A percentile compares a stretch with the other conserved stretches of the same genome.
Conservation (phyloP, 257 asterid species). For the Solanum tarijense region DNA sequence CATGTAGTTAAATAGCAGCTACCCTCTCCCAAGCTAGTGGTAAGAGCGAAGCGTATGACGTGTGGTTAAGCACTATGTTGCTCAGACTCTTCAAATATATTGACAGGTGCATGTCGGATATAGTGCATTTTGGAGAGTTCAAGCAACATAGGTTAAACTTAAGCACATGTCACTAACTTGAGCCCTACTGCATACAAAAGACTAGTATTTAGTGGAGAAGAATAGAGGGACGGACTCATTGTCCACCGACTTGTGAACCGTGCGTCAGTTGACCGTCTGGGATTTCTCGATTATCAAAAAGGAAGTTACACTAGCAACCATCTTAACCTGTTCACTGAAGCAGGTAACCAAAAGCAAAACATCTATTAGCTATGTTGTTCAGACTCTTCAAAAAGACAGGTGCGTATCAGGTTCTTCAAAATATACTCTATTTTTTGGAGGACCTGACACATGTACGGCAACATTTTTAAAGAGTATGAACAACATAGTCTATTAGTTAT, state of each 20-base stretch:
- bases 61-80: neutral
- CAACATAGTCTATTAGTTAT: neutral
- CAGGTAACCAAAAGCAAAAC: neutral
- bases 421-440: no score
- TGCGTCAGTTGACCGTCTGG: neutral
- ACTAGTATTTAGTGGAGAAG: neutral
- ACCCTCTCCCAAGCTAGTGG: neutral
- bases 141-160: no score
- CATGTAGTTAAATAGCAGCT: neutral
- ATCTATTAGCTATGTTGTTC: neutral
- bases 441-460: accelerated
- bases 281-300: neutral
- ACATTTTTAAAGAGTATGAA: neutral
- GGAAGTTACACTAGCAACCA: neutral
- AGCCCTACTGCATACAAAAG: neutral
- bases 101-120: no score
- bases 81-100: no score
- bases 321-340: neutral
- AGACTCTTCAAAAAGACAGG: neutral
- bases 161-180: neutral
- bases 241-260: neutral
- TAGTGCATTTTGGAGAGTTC: no score
- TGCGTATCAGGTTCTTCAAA: neutral
- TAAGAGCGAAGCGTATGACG: neutral
- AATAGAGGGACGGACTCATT: neutral